phyloP scores from a whole-genome alignment of 768 basidiomycete species.

The Auriscalpium vulgare region DNA sequence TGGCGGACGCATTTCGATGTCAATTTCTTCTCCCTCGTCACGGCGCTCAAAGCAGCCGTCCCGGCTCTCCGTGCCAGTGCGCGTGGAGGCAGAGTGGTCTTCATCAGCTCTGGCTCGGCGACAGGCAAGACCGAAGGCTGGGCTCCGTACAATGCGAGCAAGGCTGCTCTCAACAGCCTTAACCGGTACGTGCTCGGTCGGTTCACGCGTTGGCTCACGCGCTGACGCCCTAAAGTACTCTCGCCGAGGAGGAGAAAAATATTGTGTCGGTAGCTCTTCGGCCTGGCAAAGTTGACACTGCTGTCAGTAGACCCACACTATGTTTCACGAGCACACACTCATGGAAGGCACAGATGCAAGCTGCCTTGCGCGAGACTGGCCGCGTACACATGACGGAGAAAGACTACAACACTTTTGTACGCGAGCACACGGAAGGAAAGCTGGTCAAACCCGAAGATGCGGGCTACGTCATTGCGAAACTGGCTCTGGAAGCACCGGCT shows the following conservation, averaged over 20 bases:
- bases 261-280: constrained; percentile 70
- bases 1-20: constrained; percentile 77
- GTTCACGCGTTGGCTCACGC: neutral
- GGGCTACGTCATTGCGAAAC: constrained; percentile 71
- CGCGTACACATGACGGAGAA: constrained; percentile 42
- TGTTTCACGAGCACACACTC: neutral
- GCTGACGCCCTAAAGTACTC: constrained; percentile 42
- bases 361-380: constrained; percentile 41
- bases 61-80: constrained; percentile 60
- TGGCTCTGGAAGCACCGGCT: constrained; percentile 58
- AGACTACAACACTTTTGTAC: constrained; percentile 51
- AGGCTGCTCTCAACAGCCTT: constrained; percentile 83
- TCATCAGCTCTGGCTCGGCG: constrained; percentile 84
- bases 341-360: constrained; percentile 57
- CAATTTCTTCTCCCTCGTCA: constrained; percentile 82
- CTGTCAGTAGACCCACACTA: constrained; percentile 35
- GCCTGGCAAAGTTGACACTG: constrained; percentile 84
- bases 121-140: constrained; percentile 58
- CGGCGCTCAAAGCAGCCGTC: constrained; percentile 56
- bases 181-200: constrained; percentile 27
- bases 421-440: constrained; percentile 51
- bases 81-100: constrained; percentile 58
- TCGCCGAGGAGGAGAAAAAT: constrained; percentile 76
- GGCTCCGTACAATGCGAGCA: constrained; percentile 77
- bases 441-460: constrained; percentile 69